These are phyloP conservation scores for Microsporum audouinii DNA, from an alignment of 2,329 filamentous ascomycete genomes.

Conservation along the genomic window DNA sequence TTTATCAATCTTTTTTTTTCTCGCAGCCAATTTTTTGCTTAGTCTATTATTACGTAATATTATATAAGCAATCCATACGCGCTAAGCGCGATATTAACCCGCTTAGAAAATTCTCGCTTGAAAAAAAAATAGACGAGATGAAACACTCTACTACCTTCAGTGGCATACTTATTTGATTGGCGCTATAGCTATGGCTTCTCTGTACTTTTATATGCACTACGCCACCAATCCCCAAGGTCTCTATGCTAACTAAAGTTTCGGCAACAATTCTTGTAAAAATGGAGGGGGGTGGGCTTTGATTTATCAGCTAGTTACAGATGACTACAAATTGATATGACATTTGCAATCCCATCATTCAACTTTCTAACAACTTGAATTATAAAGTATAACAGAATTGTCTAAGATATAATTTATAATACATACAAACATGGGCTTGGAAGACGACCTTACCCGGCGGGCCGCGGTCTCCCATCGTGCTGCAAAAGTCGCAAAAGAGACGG, in stretches of 20 bases:
- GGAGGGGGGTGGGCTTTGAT: not conserved
- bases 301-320: not conserved
- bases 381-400: not conserved
- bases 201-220: not conserved
- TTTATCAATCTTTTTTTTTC: not conserved
- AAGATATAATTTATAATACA: not conserved
- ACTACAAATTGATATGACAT: not conserved
- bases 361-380: not conserved
- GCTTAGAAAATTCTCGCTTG: not conserved
- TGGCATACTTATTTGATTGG: too few relatives aligned
- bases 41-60: not conserved
- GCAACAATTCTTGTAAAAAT: not conserved
- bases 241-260: not conserved
- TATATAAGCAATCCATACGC: not conserved
- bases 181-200: not conserved
- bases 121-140: not conserved
- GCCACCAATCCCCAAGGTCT: not conserved
- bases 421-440: not conserved
- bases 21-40: not conserved
- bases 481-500: conserved; percentile 8
- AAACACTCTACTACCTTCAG: not conserved
- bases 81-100: not conserved
- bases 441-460: not conserved
- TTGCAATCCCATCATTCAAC: not conserved
- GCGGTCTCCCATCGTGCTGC: conserved; percentile 14